phyloP scores from a whole-genome alignment of 1,284 basidiomycete species.

The Tylopilus sp. region DNA sequence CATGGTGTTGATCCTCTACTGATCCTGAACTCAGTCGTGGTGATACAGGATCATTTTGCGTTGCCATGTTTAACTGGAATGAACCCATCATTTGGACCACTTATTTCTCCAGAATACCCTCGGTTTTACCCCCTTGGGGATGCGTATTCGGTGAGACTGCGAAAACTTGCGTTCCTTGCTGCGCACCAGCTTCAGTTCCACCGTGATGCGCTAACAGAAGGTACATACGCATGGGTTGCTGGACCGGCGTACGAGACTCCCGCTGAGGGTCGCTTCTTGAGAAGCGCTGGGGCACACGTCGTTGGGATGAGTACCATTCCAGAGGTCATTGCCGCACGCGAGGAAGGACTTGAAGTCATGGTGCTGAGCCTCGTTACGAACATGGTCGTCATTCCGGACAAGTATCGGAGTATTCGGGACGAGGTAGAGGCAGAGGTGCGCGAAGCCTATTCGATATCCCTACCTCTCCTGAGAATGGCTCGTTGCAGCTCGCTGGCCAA shows the following conservation, averaged over 20 bases:
- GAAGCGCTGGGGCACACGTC: conserved; percentile 72
- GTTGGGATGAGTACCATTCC: conserved; percentile 92
- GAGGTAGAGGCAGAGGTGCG: conserved; percentile 73
- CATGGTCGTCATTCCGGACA: conserved; percentile 71
- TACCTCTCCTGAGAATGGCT: conserved; percentile 7
- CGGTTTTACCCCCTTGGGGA: conserved; percentile 79
- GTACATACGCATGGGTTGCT: conserved; percentile 82
- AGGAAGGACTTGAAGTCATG: conserved; percentile 69
- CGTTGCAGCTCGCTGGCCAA: conserved; percentile 56
- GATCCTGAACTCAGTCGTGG: conserved; percentile 54
- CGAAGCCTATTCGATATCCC: conserved; percentile 1
- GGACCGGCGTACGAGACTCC: conserved; percentile 84
- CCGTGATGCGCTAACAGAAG: conserved; percentile 58
- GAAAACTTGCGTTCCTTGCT: conserved; percentile 65
- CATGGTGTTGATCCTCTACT: conserved; percentile 3
- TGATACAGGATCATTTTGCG: conserved; percentile 78
- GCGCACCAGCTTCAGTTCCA: conserved; percentile 52
- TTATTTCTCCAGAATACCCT: conserved; percentile 48
- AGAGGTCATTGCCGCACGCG: conserved; percentile 77
- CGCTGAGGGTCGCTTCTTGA: conserved; percentile 73
- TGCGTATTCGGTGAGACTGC: conserved; percentile 70
- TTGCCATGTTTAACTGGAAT: conserved; percentile 74
- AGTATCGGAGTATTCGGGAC: conserved; percentile 63
- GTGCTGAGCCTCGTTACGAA: conserved; percentile 83
- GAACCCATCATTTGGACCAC: conserved; percentile 75